Evolutionary conservation across 2,329 filamentous ascomycete genomes (phyloP).

Genomic region (Aspergillus proliferans): DNA sequence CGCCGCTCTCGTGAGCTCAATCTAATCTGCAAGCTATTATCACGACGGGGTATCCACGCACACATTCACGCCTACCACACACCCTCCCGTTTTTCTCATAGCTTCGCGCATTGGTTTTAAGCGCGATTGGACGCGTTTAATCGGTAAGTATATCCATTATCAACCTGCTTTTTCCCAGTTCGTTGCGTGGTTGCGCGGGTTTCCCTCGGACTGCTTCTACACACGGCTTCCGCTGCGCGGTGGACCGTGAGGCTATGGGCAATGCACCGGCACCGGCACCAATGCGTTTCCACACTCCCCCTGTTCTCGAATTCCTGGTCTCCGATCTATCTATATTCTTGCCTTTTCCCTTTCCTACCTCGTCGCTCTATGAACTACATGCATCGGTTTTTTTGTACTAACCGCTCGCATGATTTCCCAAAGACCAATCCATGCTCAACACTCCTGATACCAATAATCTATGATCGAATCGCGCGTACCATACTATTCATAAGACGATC

Average conservation of each 20-base stretch:
- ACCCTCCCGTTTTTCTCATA: slow-evolving; percentile 3
- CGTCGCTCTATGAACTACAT: neutral
- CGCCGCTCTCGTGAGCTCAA: no score
- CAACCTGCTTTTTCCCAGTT: neutral
- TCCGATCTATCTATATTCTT: slow-evolving; percentile 2
- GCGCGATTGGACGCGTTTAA: slow-evolving; percentile 20
- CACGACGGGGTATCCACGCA: neutral
- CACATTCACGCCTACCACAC: slow-evolving; percentile 1
- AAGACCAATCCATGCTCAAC: slow-evolving; percentile 7
- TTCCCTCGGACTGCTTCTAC: neutral
- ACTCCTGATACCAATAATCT: slow-evolving; percentile 10
- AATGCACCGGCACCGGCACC: neutral
- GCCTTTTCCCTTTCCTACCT: slow-evolving; percentile 5
- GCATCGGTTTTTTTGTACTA: neutral
- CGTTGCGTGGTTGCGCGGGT: neutral
- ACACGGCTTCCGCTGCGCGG: neutral
- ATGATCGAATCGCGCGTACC: slow-evolving; percentile 22
- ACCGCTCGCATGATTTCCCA: neutral
- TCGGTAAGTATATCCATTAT: slow-evolving; percentile 9
- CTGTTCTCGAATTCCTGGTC: neutral
- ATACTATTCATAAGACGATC: slow-evolving; percentile 12
- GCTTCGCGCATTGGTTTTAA: slow-evolving; percentile 6
- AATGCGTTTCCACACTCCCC: neutral
- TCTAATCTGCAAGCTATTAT: no score
- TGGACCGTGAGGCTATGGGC: neutral